Conservation (phyloP, 2,329 filamentous ascomycete genomes). For the Clonostachys solani region DNA sequence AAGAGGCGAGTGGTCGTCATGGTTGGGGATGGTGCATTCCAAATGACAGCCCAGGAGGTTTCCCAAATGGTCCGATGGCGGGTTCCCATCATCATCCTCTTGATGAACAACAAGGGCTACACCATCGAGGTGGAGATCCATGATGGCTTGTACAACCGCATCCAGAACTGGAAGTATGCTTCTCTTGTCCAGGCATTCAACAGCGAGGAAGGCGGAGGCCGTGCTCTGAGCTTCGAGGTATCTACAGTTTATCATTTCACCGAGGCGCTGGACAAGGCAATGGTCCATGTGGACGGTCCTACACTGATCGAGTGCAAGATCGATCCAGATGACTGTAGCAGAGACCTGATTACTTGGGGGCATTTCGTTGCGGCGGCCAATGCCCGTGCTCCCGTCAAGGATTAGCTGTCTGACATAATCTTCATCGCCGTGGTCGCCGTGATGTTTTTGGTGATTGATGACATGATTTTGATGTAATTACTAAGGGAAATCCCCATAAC, state of each 20-base stretch:
- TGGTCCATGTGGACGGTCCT: conserved; percentile 3
- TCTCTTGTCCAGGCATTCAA: conserved; percentile 16
- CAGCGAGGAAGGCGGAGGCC: conserved; percentile 1
- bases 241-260: conserved; percentile 1
- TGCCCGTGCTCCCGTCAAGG: neutral
- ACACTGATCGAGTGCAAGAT: conserved; percentile 4
- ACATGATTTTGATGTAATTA: no score
- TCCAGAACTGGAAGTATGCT: conserved; percentile 23
- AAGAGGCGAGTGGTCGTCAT: conserved; percentile 3
- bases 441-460: no score
- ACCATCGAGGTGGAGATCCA: conserved; percentile 32
- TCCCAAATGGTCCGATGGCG: conserved; percentile 7
- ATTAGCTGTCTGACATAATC: no score
- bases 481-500: no score
- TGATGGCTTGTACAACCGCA: conserved; percentile 21
- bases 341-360: conserved; percentile 6
- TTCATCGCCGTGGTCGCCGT: no score
- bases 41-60: conserved; percentile 7
- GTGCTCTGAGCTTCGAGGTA: conserved; percentile 3
- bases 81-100: conserved; percentile 6
- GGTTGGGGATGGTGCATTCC: conserved; percentile 7
- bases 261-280: conserved; percentile 1
- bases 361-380: conserved; percentile 6
- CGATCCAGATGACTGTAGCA: conserved; percentile 6
- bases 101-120: conserved; percentile 24